Base-by-base conservation (phyloP, 1,284 basidiomycete genomes). In the Ganoderma resinaceum region DNA sequence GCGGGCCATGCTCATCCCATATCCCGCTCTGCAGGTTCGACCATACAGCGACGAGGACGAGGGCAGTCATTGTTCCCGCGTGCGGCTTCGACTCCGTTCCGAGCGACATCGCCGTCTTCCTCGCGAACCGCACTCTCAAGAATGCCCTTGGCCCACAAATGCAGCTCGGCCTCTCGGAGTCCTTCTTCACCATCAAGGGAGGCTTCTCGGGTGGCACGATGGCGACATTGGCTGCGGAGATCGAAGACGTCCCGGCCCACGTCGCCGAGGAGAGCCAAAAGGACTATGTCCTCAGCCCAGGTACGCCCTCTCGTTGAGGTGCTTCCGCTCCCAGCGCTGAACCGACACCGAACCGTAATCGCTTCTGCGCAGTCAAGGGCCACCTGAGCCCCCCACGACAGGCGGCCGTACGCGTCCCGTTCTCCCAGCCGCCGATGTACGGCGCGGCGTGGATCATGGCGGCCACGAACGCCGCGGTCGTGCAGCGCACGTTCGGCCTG, bases 401-500 rank as follows among this genome's bases (percentile, higher is more conserved):
- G n/a, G 8, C 80, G 76, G 4, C 80, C 6, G 89, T 89, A 75
- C 81, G 81, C 3, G 83, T 87, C 69, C 81, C 82, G 33, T 78
- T 86, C 68, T 84, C 83, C 58, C 80, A 78, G 64, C 84, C 79
- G 40, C 76, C 80, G 1, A 74, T 86, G 18, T 82, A 84, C 66
- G 95, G 93, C 37, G 82, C 82, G 0, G 82, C 87, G 70, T 94
- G 86, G 78, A 74, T 90, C 55, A 94, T 96, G 89, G 80, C 82
- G 16, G 70, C 82, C 1, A 76, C 84, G 59, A 95, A 97, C 77
- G 82, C 84, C 40, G 81, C 88, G 23, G 80, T 95, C 38, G 92
- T 96, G 43, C 90, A 94, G 72, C 89, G 95, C 65, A 90, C 94
- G 29, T 94, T 90, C 83, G 94, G 90, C 14, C 83, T 97, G 37